Percentiles rank a stretch among this genome's conserved stretches.
These are phyloP conservation scores for Lactarius vividus DNA, from an alignment of 768 basidiomycete genomes.

Conservation along the genomic window DNA sequence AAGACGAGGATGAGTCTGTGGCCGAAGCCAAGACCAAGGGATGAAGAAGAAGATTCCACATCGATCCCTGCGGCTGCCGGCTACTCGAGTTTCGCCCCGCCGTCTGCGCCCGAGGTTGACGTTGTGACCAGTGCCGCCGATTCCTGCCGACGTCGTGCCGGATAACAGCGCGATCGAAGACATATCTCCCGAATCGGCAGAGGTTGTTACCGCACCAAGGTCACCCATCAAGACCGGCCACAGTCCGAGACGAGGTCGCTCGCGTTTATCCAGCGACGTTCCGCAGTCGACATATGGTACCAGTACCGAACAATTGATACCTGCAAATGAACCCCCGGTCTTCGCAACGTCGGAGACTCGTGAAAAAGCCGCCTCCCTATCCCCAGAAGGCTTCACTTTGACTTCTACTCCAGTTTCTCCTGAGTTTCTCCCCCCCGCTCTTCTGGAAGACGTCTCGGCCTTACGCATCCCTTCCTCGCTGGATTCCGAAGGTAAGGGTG, in stretches of 20 bases:
- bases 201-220: neutral
- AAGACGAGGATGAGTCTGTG: neutral
- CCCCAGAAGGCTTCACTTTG: neutral
- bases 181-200: neutral
- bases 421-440: neutral
- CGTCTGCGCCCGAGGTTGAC: neutral
- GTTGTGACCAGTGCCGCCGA: too few species aligned
- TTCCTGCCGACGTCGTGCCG: too few species aligned
- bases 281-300: neutral
- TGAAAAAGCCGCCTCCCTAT: neutral
- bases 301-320: neutral
- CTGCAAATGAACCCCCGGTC: neutral
- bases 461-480: neutral
- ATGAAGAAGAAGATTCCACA: neutral
- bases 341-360: neutral
- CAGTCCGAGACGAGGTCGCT: neutral
- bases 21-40: neutral
- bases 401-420: slow-evolving; percentile 12
- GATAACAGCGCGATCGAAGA: neutral
- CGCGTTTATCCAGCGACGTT: neutral
- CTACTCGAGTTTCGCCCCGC: neutral
- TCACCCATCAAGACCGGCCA: too few species aligned
- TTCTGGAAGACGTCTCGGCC: neutral
- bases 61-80: neutral
- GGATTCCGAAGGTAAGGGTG: neutral